A percentile compares a stretch with the other conserved stretches of the same genome.
Evolutionary conservation across 176 grass and related monocot genomes (phyloP).

Genomic region (Musa itinerans): DNA sequence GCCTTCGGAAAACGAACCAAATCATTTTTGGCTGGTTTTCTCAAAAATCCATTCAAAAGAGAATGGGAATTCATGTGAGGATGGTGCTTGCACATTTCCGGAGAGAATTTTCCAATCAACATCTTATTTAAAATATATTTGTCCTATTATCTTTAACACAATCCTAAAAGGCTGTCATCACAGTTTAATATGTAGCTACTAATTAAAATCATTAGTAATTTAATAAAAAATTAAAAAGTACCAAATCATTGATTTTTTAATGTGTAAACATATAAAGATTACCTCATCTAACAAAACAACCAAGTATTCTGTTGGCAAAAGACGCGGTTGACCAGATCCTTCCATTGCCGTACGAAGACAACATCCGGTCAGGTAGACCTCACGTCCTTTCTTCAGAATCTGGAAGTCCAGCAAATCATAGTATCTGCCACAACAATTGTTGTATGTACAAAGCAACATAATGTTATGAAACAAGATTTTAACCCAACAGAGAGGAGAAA

Average conservation of each 20-base stretch:
- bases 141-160: no score
- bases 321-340: conserved; percentile 55
- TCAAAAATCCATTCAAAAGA: no score
- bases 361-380: conserved; percentile 84
- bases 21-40: no score
- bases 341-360: conserved; percentile 73
- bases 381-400: conserved; percentile 83
- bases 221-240: neutral
- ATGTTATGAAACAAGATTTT: neutral
- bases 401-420: conserved; percentile 72
- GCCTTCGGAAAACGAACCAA: no score
- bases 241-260: neutral
- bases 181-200: no score
- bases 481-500: neutral
- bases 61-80: no score
- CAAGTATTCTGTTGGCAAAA: conserved; percentile 94
- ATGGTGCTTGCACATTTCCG: no score
- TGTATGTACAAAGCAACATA: neutral
- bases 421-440: conserved; percentile 36
- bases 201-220: no score
- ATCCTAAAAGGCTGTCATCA: no score
- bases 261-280: neutral
- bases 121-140: no score
- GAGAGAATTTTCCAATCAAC: no score
- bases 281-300: conserved; percentile 92